Percentiles rank a stretch among this genome's conserved stretches.
Evolutionary conservation across 345 rosid species (phyloP).

Genomic region (Syzygium aqueum): DNA sequence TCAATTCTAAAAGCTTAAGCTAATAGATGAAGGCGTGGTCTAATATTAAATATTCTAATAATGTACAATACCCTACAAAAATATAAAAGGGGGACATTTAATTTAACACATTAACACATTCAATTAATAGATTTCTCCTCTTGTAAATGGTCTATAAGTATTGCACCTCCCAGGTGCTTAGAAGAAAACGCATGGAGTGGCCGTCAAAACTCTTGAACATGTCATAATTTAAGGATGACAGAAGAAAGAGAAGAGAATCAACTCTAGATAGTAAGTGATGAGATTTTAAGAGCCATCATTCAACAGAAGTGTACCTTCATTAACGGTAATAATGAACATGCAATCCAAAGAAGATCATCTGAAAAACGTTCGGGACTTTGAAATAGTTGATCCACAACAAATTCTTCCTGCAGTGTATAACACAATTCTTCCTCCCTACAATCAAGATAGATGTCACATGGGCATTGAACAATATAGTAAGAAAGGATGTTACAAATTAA

Average conservation of each 20-base stretch:
- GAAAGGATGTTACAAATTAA: background rate
- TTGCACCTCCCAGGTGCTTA: background rate
- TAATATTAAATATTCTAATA: background rate
- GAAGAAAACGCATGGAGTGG: background rate
- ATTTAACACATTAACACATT: background rate
- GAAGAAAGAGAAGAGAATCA: background rate
- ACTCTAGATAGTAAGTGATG: background rate
- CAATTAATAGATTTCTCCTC: background rate
- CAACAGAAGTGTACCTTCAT: constrained; percentile 38
- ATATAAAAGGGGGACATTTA: background rate
- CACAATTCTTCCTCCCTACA: constrained; percentile 60
- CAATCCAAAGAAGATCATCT: constrained; percentile 65
- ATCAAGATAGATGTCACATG: constrained; percentile 8
- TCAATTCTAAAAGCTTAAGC: background rate
- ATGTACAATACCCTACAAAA: background rate
- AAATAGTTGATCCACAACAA: constrained; percentile 81
- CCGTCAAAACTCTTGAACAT: background rate
- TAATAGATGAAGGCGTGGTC: background rate
- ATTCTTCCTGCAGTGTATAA: constrained; percentile 76
- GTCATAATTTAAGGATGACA: background rate
- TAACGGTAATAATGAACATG: constrained; percentile 50
- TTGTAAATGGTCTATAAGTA: background rate
- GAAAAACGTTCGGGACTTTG: constrained; percentile 58
- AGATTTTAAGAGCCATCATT: background rate
- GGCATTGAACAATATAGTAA: background rate